phyloP scores from a whole-genome alignment of 208 protist species.

The Endotrypanum monterogeii region DNA sequence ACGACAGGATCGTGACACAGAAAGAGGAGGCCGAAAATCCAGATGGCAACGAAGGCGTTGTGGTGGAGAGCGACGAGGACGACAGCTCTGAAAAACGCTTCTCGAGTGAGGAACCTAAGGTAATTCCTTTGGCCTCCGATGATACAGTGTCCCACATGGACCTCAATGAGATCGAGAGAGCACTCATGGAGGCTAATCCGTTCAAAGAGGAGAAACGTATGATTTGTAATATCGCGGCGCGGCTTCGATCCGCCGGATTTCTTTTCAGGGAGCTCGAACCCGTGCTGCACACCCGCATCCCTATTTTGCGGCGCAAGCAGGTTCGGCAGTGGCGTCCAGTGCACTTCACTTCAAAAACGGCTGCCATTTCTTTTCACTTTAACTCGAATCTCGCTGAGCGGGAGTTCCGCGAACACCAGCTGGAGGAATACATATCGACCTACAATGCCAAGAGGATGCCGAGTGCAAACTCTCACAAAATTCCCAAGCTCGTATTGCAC shows the following conservation, averaged over 20 bases:
- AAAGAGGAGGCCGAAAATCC: not conserved
- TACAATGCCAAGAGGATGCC: constrained; percentile 11
- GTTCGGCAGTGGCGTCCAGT: constrained; percentile 14
- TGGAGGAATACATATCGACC: not conserved
- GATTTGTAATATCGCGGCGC: constrained; percentile 26
- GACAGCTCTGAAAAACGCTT: not conserved
- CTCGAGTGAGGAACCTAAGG: not conserved
- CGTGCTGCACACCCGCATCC: constrained; percentile 59
- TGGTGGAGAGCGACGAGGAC: not conserved
- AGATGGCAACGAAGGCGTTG: constrained; percentile 1
- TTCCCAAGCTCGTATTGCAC: constrained; percentile 4
- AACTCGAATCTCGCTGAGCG: not conserved
- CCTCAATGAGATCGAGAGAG: not conserved
- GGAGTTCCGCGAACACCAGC: constrained; percentile 10
- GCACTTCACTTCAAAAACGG: constrained; percentile 6
- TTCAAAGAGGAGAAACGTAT: constrained; percentile 20
- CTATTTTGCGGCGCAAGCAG: constrained; percentile 59
- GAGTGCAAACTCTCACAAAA: not conserved
- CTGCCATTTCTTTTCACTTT: constrained; percentile 29
- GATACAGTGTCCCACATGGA: not conserved
- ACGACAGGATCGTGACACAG: not conserved
- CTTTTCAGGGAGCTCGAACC: constrained; percentile 61
- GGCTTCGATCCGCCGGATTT: constrained; percentile 61
- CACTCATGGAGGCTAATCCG: not conserved
- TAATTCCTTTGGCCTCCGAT: not conserved